phyloP scores from a whole-genome alignment of 2,329 filamentous ascomycete genomes.

The Beauveria brongniartii region DNA sequence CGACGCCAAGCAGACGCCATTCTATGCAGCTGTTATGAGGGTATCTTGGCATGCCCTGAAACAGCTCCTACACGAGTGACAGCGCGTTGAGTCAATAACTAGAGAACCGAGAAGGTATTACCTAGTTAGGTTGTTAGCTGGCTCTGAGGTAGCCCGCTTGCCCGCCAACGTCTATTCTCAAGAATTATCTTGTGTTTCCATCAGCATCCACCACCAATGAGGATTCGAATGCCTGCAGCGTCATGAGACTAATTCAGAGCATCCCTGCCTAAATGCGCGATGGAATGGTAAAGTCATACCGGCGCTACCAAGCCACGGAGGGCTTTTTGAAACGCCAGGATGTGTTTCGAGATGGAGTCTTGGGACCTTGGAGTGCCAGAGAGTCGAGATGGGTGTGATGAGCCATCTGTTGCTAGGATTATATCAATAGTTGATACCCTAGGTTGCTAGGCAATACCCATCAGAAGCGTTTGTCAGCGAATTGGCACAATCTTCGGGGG shows the following conservation, averaged over 20 bases:
- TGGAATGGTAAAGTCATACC: neutral
- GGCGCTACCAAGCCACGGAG: neutral
- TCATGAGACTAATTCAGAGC: no score
- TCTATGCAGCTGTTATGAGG: neutral
- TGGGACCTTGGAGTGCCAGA: neutral
- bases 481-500: no score
- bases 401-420: neutral
- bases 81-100: neutral
- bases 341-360: neutral
- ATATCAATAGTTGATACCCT: no score
- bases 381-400: neutral
- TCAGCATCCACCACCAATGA: neutral
- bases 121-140: neutral
- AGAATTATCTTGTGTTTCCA: no score
- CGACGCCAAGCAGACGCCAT: slow-evolving; percentile 2
- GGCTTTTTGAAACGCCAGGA: neutral
- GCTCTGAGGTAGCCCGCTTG: neutral
- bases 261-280: no score
- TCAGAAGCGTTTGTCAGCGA: no score
- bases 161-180: neutral
- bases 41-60: neutral
- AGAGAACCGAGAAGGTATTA: neutral
- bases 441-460: no score
- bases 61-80: neutral
- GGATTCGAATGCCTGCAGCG: neutral